Evolutionary conservation across 805 yeast species (phyloP), one percentile per base, ranked within the genome.

Genomic region (Ogataea zsoltii): DNA sequence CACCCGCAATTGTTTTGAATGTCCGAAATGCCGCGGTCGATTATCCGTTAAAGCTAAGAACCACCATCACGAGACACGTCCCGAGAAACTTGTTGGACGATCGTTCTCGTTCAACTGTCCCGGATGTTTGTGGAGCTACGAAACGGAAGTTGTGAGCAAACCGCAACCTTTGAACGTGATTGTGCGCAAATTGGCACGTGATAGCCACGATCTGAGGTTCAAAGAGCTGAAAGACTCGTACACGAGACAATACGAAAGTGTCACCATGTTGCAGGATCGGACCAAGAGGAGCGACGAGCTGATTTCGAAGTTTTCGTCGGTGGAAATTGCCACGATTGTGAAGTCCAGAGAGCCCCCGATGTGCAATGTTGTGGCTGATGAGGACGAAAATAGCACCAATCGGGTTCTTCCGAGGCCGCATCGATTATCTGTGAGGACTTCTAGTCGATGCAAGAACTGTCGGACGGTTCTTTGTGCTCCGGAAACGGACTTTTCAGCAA

Each of bases 91-190:
- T 13, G 49, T 46, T 15, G 61, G 62, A 13, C 75, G 73, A 50
- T 43, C 60, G 2, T 76, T 75, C 47, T 43, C 41, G 7, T 73
- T 76, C 43, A 51, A 49, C 12, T 77, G 82, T 55, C 48, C 52
- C 3, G 53, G 44, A 39, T 70, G 77, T 49, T 36, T 45, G 2
- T 77, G 68, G 59, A 23, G 11, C 0, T 76, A 65, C 45, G 44
- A 51, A 14, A 70, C 80, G 1, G 66, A 63, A 1, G 44, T 67
- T 4, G 63, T 75, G 7, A 56, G 60, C 16, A 72, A 65, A 42
- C 80, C 80, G 1, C 70, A 65, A 38, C 63, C 79, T 6, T 49
- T 77, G 33, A 34, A 48, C 5, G 52, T 59, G 2, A 66, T 70
- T 10, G 50, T 70, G 13, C 48, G 41, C 12, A 26, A 47, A 1